Evolutionary conservation across 257 asterid genomes (phyloP).

Genomic region (Handroanthus guayacan): DNA sequence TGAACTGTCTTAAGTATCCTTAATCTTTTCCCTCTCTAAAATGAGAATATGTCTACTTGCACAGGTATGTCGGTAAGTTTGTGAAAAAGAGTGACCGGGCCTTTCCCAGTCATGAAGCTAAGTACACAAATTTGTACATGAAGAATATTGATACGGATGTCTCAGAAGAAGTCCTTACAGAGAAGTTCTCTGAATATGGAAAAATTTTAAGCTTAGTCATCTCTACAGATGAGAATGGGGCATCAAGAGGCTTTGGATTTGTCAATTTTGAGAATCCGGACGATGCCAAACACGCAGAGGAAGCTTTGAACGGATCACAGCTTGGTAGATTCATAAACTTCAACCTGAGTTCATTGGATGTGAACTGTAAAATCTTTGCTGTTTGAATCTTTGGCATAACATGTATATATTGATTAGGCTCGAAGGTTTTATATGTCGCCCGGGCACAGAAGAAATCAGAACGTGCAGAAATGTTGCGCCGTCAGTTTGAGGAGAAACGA

Average conservation of each 20-base stretch:
- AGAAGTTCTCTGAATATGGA: slow-evolving; percentile 48
- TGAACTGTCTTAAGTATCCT: neutral
- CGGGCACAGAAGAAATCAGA: slow-evolving; percentile 68
- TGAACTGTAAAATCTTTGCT: neutral
- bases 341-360: neutral
- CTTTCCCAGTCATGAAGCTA: slow-evolving; percentile 23
- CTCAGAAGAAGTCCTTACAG: slow-evolving; percentile 45
- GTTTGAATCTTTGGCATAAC: neutral
- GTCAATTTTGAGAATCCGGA: slow-evolving; percentile 49
- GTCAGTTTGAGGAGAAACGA: slow-evolving; percentile 58
- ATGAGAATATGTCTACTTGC: slow-evolving; percentile 2
- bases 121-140: slow-evolving; percentile 48
- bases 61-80: slow-evolving; percentile 46
- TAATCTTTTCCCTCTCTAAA: neutral
- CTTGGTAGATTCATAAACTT: slow-evolving; percentile 47
- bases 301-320: slow-evolving; percentile 49
- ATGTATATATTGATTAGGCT: slow-evolving; percentile 44
- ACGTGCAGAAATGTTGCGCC: slow-evolving; percentile 54
- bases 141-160: slow-evolving; percentile 52
- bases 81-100: slow-evolving; percentile 41
- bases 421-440: slow-evolving; percentile 57
- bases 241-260: slow-evolving; percentile 60
- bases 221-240: slow-evolving; percentile 48
- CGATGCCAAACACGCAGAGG: slow-evolving; percentile 49
- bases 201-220: slow-evolving; percentile 43